Conservation (phyloP, 129 eudicot genomes). For the Smallanthus sonchifolius region DNA sequence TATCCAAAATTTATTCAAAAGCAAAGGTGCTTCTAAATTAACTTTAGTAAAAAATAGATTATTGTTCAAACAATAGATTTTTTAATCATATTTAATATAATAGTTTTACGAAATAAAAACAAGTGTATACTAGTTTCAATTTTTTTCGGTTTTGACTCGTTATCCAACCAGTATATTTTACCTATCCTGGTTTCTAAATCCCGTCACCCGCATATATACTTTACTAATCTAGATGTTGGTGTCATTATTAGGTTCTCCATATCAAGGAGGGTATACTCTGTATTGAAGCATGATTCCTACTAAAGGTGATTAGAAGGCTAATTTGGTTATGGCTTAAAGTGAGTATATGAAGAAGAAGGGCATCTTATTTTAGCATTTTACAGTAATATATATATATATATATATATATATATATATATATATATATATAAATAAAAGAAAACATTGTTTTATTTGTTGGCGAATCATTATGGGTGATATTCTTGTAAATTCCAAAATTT, state of each 20-base stretch:
- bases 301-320: background rate
- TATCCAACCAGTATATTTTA: background rate
- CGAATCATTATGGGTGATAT: background rate
- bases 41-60: too few species aligned
- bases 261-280: constrained; percentile 7
- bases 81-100: background rate
- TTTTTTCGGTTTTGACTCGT: background rate
- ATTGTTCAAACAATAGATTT: background rate
- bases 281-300: background rate
- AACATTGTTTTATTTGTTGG: background rate
- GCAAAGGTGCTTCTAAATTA: background rate
- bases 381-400: too few species aligned
- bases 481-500: background rate
- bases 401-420: too few species aligned
- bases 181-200: too few species aligned
- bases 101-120: background rate
- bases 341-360: background rate
- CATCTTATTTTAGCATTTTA: background rate
- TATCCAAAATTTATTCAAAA: background rate
- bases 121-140: background rate
- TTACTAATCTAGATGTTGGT: constrained; percentile 10
- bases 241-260: constrained; percentile 18
- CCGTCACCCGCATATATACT: background rate
- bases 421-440: too few species aligned
- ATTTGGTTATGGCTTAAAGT: background rate